phyloP scores from a whole-genome alignment of 1,284 basidiomycete species.

The Pulchroboletus neoregius region DNA sequence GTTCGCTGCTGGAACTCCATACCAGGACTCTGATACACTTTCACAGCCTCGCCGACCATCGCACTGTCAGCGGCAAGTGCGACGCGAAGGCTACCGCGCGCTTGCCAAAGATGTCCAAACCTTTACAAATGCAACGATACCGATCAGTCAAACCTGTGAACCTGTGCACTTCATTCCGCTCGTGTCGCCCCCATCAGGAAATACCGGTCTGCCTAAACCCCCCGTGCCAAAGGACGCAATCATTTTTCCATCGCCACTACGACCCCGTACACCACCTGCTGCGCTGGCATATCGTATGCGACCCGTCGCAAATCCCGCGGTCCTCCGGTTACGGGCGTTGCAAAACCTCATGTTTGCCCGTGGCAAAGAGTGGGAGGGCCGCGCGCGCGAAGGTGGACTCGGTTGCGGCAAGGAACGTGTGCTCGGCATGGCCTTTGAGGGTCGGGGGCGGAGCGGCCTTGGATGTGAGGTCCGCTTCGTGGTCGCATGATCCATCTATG shows the following conservation, averaged over 20 bases:
- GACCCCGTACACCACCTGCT: conserved; percentile 30
- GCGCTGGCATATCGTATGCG: conserved; percentile 39
- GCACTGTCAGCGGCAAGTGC: conserved; percentile 24
- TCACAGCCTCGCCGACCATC: conserved; percentile 11
- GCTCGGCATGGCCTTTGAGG: conserved; percentile 54
- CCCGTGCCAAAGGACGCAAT: conserved; percentile 14
- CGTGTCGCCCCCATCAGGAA: conserved; percentile 21
- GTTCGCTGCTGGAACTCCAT: conserved; percentile 37
- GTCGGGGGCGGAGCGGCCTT: conserved; percentile 50
- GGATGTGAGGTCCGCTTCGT: conserved; percentile 37
- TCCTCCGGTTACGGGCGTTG: conserved; percentile 53
- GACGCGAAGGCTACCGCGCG: conserved; percentile 46
- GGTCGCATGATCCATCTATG: conserved; percentile 24
- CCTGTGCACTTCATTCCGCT: conserved; percentile 35
- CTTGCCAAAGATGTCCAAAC: conserved; percentile 35
- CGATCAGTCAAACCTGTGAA: conserved; percentile 15
- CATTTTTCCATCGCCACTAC: conserved; percentile 36
- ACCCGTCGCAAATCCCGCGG: conserved; percentile 56
- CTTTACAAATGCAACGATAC: conserved; percentile 26
- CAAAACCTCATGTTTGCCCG: conserved; percentile 46
- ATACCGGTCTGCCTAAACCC: conserved; percentile 8
- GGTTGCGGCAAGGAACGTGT: conserved; percentile 56
- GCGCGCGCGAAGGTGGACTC: conserved; percentile 42
- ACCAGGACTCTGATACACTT: neutral
- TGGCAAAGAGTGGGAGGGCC: conserved; percentile 45